Evolutionary conservation across 306 rosid genomes (phyloP), one percentile per base, ranked within the genome.

Genomic region (Vicia sativa): DNA sequence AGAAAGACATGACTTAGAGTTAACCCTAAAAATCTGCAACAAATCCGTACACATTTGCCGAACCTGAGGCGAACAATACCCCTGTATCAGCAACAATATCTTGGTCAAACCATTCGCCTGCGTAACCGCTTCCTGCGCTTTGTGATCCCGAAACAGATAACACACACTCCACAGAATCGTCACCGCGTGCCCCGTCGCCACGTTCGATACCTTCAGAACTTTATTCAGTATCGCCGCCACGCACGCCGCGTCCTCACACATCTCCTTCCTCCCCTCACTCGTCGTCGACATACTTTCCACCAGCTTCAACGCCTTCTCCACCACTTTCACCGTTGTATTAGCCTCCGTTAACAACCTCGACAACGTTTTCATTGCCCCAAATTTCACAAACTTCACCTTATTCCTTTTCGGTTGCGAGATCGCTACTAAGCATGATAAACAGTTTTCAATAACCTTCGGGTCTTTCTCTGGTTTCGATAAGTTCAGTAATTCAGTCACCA

Each of bases 91-190:
- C 61, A 89, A 80, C 65, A 92, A 63, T 8, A 89, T 85, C 78
- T 89, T 92, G 8, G 95, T 82, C 31, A 85, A 71, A 1, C 97
- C 97, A 15, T 89, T 89, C 0, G 85, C 87, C 37, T 60, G 55
- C 13, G 73, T 76, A n/a, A 87, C 84, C 43, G 86, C 87, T 39
- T 87, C 90, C 25, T 77, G 88, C 3, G 91, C 96, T 58, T 67
- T 79, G 34, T 70, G 62, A 58, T 85, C 89, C 0, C 89, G 60
- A 56, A 85, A 86, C 65, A 89, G 62, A 57, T 81, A 89, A 9
- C 97, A 91, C 5, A 91, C 74, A 21, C 95, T 83, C 97, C 97
- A 91, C 65, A 91, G 85, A 34, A 82, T 87, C 74, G 88, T 81
- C 77, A 89, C 83, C 2, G 90, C 90, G 67, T 87, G 96, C 77